phyloP scores from a whole-genome alignment of 2,329 filamentous ascomycete genomes.

The Biscogniauxia marginata region DNA sequence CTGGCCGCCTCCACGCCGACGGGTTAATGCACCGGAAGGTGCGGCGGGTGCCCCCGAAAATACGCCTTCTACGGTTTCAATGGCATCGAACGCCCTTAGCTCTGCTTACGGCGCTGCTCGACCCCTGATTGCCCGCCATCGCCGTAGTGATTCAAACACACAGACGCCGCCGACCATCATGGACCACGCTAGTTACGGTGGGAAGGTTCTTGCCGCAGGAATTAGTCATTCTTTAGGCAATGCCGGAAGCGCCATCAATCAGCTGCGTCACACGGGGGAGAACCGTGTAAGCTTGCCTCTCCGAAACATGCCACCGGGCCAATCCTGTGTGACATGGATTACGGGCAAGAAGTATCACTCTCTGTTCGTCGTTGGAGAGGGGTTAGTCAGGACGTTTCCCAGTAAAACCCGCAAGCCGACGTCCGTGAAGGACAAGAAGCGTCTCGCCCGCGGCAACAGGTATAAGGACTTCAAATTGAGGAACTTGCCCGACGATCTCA shows the following conservation, averaged over 20 bases:
- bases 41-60: slow-evolving; percentile 49
- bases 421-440: slow-evolving; percentile 51
- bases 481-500: slow-evolving; percentile 56
- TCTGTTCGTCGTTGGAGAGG: slow-evolving; percentile 64
- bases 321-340: slow-evolving; percentile 65
- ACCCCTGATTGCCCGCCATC: slow-evolving; percentile 55
- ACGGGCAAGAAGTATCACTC: slow-evolving; percentile 60
- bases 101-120: slow-evolving; percentile 69
- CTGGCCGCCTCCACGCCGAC: slow-evolving; percentile 74
- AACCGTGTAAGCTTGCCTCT: slow-evolving; percentile 70
- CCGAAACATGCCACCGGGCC: slow-evolving; percentile 47
- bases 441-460: slow-evolving; percentile 54
- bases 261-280: slow-evolving; percentile 72
- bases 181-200: slow-evolving; percentile 66
- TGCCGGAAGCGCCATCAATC: slow-evolving; percentile 67
- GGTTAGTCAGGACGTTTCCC: slow-evolving; percentile 64
- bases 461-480: slow-evolving; percentile 68
- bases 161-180: slow-evolving; percentile 47
- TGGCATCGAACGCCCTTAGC: slow-evolving; percentile 68
- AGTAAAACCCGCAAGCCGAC: slow-evolving; percentile 55
- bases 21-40: slow-evolving; percentile 43
- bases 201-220: slow-evolving; percentile 69
- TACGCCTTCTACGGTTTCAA: slow-evolving; percentile 58
- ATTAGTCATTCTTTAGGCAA: slow-evolving; percentile 73
- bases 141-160: slow-evolving; percentile 48